Evolutionary conservation across 768 basidiomycete species (phyloP), one percentile per base, ranked within the genome.

Genomic region (Daedalea quercina): DNA sequence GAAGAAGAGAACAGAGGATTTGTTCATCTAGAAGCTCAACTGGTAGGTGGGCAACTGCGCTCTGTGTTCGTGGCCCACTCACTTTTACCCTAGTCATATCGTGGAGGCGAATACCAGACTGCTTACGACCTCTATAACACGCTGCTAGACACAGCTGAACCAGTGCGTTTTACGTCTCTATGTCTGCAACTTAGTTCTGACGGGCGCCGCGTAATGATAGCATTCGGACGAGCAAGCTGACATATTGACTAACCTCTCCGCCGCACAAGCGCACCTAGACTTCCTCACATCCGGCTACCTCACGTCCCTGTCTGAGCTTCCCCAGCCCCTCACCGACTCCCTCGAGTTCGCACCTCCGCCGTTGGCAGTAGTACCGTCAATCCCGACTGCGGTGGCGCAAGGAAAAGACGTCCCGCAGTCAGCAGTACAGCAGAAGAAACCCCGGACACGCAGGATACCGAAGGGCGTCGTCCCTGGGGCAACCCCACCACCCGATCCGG

Each of bases 151-250:
- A 83, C 81, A 7, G 83, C 85, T 44, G 82, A 89, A 55, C 80
- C 82, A 42, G 92, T 93, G 41, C 15, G 53, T 31, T 2, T 33
- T 22, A 3, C 26, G 23, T 44, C 17, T 13, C 35, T 3, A 19
- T 15, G 31, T 17, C 45, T 23, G 33, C n/a, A n/a, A 22, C 1
- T 40, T 15, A 12, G 17, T 37, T 41, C 31, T 24, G 3, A 44
- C 26, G 45, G 42, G 41, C 33, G 13, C 3, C 9, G 44, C 44
- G 17, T 17, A 51, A 51, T 42, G 9, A 8, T 64, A 93, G 92
- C 73, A 84, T 61, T 85, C 90, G 24, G 88, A 94, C 61, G 93
- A 95, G 71, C 81, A 92, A 63, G 80, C 87, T 3, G 93, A 94
- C 65, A 83, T 94, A 63, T 73, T 86, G 35, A 91, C 83, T 55